Evolutionary conservation across 768 basidiomycete species (phyloP).

Genomic region (Hygrocybe punicea): DNA sequence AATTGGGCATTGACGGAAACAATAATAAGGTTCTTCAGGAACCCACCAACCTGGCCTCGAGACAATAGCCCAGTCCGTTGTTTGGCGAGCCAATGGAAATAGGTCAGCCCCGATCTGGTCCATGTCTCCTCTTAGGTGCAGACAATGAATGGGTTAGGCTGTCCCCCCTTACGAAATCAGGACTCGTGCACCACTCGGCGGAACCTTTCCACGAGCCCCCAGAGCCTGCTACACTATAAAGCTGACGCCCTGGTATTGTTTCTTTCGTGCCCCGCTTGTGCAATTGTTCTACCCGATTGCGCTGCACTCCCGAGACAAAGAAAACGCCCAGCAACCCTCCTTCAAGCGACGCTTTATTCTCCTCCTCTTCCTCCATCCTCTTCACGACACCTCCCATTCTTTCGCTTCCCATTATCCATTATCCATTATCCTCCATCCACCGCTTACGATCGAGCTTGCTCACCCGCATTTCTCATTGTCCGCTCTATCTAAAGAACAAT

Average conservation of each 20-base stretch:
- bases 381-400: slow-evolving; percentile 18
- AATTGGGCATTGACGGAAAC: background rate
- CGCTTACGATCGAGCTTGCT: slow-evolving; percentile 7
- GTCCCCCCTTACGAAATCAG: slow-evolving; percentile 32
- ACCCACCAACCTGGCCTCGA: background rate
- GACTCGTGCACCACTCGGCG: slow-evolving; percentile 37
- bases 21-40: slow-evolving; percentile 1
- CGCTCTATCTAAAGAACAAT: slow-evolving; percentile 33
- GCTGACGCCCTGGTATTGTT: slow-evolving; percentile 50
- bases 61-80: background rate
- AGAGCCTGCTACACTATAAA: slow-evolving; percentile 45
- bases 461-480: slow-evolving; percentile 3
- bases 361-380: slow-evolving; percentile 20
- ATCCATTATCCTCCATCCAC: no score
- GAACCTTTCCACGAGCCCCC: slow-evolving; percentile 35
- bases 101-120: background rate
- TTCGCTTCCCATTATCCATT: slow-evolving; percentile 7
- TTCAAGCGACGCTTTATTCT: slow-evolving; percentile 13
- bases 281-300: slow-evolving; percentile 58
- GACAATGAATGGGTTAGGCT: slow-evolving; percentile 1
- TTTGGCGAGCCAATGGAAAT: background rate
- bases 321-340: slow-evolving; percentile 41
- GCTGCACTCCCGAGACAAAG: slow-evolving; percentile 45
- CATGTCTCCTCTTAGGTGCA: background rate
- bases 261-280: slow-evolving; percentile 58